Evolutionary conservation across 1,139 yeast species (phyloP).

Genomic region (Lizanozyma gosingica): DNA sequence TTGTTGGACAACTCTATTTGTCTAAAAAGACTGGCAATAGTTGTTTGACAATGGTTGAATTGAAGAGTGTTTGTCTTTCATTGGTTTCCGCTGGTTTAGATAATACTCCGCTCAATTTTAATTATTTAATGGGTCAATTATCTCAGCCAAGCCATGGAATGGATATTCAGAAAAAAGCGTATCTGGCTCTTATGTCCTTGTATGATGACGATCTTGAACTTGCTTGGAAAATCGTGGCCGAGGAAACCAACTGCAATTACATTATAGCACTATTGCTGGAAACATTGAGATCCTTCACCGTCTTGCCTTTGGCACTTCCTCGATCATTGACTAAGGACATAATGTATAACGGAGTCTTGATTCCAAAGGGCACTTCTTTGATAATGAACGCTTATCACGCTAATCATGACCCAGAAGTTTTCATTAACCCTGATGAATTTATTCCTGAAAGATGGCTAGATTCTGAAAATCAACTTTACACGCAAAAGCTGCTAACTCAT

Average conservation of each 20-base stretch:
- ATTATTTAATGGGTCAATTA: slow-evolving; percentile 54
- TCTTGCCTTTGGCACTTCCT: slow-evolving; percentile 61
- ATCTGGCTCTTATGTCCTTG: slow-evolving; percentile 20
- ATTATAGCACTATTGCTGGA: slow-evolving; percentile 54
- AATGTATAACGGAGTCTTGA: slow-evolving; percentile 22
- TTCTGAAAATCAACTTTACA: slow-evolving; percentile 9
- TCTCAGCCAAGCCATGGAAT: slow-evolving; percentile 39
- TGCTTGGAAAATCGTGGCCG: slow-evolving; percentile 42
- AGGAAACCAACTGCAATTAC: slow-evolving; percentile 33
- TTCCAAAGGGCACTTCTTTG: slow-evolving; percentile 49
- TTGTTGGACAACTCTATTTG: background rate
- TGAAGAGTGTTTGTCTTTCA: slow-evolving; percentile 58
- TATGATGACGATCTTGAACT: slow-evolving; percentile 19
- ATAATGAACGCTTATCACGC: slow-evolving; percentile 67
- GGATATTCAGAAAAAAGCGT: slow-evolving; percentile 34
- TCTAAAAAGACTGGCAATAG: background rate
- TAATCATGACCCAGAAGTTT: slow-evolving; percentile 49
- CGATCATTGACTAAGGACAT: slow-evolving; percentile 48
- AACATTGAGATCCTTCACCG: slow-evolving; percentile 53
- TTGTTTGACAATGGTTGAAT: slow-evolving; percentile 27
- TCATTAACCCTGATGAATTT: slow-evolving; percentile 42
- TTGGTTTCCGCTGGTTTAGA: slow-evolving; percentile 78
- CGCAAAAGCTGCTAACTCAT: slow-evolving; percentile 27
- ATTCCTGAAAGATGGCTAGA: slow-evolving; percentile 53
- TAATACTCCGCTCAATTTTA: slow-evolving; percentile 58